Percentiles rank a stretch among this genome's conserved stretches.
Evolutionary conservation across 305 asterid species (phyloP).

Genomic region (Fraxinus sp.): DNA sequence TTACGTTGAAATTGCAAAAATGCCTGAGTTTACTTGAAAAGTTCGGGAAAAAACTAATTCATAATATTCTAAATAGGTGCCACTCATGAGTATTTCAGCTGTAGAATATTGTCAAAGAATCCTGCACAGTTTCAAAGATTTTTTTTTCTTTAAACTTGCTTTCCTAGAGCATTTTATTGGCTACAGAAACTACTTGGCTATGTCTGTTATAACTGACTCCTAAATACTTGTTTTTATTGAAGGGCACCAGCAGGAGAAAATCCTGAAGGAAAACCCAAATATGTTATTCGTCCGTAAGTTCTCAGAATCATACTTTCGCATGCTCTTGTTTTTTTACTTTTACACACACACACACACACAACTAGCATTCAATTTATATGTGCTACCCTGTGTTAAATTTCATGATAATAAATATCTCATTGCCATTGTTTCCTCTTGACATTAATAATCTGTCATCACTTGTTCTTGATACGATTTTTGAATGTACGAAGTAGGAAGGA

Average conservation of each 20-base stretch:
- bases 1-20: background rate
- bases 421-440: conserved; percentile 5
- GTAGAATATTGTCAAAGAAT: background rate
- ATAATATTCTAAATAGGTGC: background rate
- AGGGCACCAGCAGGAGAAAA: conserved; percentile 82
- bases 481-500: background rate
- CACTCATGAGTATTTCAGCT: background rate
- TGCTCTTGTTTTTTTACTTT: background rate
- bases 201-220: conserved; percentile 15
- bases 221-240: conserved; percentile 28
- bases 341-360: too few relatives aligned
- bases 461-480: background rate
- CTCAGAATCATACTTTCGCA: background rate
- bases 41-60: background rate
- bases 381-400: conserved; percentile 5
- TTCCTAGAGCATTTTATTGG: background rate
- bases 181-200: conserved; percentile 2
- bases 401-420: background rate
- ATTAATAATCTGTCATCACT: background rate
- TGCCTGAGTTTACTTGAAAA: background rate
- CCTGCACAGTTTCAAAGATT: background rate
- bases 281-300: conserved; percentile 88
- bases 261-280: conserved; percentile 88
- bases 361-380: background rate
- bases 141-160: background rate